Evolutionary conservation across 179 eudicot genomes (phyloP).

Genomic region (Actinidia arguta): DNA sequence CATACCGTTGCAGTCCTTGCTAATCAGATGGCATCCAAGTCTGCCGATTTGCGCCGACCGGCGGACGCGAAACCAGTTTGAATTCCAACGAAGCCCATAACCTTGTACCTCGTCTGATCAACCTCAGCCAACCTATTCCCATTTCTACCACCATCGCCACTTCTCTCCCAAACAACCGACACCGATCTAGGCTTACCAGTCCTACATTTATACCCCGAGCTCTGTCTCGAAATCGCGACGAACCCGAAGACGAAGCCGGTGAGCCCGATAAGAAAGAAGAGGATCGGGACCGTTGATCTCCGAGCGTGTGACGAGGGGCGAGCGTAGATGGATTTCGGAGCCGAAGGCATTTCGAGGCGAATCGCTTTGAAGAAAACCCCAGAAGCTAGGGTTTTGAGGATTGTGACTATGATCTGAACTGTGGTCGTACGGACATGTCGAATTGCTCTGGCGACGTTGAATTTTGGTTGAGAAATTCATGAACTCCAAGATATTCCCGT

Average conservation of each 20-base stretch:
- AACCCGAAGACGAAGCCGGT: constrained; percentile 48
- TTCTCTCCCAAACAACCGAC: constrained; percentile 80
- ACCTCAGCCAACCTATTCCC: constrained; percentile 19
- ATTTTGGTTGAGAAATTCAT: too few species aligned
- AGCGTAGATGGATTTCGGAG: constrained; percentile 57
- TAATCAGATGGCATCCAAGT: constrained; percentile 92
- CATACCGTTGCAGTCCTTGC: constrained; percentile 73
- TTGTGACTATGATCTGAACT: background rate
- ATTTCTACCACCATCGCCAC: constrained; percentile 15
- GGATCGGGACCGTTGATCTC: constrained; percentile 43
- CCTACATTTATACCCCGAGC: constrained; percentile 36
- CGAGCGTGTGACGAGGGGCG: constrained; percentile 41
- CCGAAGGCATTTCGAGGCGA: constrained; percentile 42
- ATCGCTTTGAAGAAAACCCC: constrained; percentile 11
- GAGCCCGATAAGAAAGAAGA: constrained; percentile 49
- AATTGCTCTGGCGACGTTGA: background rate
- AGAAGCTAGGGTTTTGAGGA: constrained; percentile 11
- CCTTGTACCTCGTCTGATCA: constrained; percentile 60
- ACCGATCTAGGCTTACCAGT: constrained; percentile 54
- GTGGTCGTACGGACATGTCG: background rate
- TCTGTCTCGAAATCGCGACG: constrained; percentile 39
- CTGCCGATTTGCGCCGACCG: constrained; percentile 60
- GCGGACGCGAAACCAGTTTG: constrained; percentile 84
- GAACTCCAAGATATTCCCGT: background rate
- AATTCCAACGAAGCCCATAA: constrained; percentile 92